Evolutionary conservation across 768 basidiomycete genomes (phyloP).

Genomic region (Kwoniella sp.): DNA sequence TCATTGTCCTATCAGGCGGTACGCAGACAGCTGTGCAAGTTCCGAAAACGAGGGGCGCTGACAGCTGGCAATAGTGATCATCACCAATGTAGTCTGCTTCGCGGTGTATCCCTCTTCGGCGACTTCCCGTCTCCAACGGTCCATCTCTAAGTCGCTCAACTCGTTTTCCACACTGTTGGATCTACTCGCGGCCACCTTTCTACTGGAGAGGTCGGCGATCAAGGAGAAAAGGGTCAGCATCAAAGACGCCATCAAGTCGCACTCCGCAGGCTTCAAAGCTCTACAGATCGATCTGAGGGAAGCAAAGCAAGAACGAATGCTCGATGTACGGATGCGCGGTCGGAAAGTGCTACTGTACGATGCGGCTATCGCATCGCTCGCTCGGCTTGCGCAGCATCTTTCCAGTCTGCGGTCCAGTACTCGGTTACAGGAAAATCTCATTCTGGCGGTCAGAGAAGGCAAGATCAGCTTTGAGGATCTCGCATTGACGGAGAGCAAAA

Average conservation of each 20-base stretch:
- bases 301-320: conserved; percentile 76
- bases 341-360: conserved; percentile 64
- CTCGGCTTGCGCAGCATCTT: conserved; percentile 86
- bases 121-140: conserved; percentile 66
- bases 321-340: conserved; percentile 50
- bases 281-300: conserved; percentile 81
- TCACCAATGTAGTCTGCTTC: conserved; percentile 82
- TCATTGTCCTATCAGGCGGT: conserved; percentile 69
- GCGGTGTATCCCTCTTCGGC: conserved; percentile 80
- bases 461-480: conserved; percentile 22
- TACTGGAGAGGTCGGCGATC: conserved; percentile 58
- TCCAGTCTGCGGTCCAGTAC: conserved; percentile 83
- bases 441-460: conserved; percentile 55
- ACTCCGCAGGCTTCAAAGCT: conserved; percentile 83
- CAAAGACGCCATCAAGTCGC: conserved; percentile 72
- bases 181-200: conserved; percentile 76
- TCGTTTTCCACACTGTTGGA: conserved; percentile 82
- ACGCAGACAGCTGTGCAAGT: too few relatives aligned
- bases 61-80: conserved; percentile 50
- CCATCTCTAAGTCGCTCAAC: conserved; percentile 75
- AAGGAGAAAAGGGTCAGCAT: conserved; percentile 50
- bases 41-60: too few relatives aligned
- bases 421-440: conserved; percentile 74
- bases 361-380: conserved; percentile 79
- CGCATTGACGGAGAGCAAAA: background rate